Percentiles rank a stretch among this genome's conserved stretches.
These are phyloP conservation scores for Hamamelis virginiana DNA, from an alignment of 164 flowering plant species.

Conservation along the genomic window DNA sequence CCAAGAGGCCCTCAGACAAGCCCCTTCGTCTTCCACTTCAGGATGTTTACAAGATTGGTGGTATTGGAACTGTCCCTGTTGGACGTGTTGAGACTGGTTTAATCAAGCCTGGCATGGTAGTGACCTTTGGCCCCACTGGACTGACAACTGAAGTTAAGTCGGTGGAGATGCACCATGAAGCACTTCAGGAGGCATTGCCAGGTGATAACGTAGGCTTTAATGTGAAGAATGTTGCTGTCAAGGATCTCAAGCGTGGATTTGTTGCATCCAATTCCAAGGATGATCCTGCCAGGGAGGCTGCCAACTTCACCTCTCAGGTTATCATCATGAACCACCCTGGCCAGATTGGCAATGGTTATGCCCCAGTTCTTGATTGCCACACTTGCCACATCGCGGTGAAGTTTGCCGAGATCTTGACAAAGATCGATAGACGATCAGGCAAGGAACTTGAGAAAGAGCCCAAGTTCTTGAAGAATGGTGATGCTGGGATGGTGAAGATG, in stretches of 20 bases:
- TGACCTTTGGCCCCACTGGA: slow-evolving; percentile 57
- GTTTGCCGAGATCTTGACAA: slow-evolving; percentile 21
- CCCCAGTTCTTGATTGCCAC: slow-evolving; percentile 57
- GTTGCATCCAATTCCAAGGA: slow-evolving; percentile 66
- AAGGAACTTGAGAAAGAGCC: slow-evolving; percentile 30
- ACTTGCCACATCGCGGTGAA: slow-evolving; percentile 47
- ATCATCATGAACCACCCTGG: slow-evolving; percentile 61
- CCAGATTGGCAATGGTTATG: slow-evolving; percentile 55
- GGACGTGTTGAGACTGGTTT: slow-evolving; percentile 61
- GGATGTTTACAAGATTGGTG: slow-evolving; percentile 70
- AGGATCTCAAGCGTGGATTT: slow-evolving; percentile 60
- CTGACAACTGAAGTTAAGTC: slow-evolving; percentile 66
- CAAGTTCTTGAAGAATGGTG: slow-evolving; percentile 27
- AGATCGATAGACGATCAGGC: slow-evolving; percentile 26
- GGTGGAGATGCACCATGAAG: slow-evolving; percentile 66
- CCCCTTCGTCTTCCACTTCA: slow-evolving; percentile 64
- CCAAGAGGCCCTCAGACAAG: slow-evolving; percentile 66
- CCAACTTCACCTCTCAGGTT: slow-evolving; percentile 48
- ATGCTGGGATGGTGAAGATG: slow-evolving; percentile 26
- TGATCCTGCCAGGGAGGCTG: slow-evolving; percentile 53
- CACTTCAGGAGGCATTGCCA: slow-evolving; percentile 58
- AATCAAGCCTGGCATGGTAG: slow-evolving; percentile 59
- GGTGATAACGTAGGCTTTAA: slow-evolving; percentile 67
- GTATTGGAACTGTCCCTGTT: slow-evolving; percentile 61
- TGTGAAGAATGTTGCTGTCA: slow-evolving; percentile 58